phyloP scores from a whole-genome alignment of 2,329 filamentous ascomycete genomes.

The Blastomyces silverae region DNA sequence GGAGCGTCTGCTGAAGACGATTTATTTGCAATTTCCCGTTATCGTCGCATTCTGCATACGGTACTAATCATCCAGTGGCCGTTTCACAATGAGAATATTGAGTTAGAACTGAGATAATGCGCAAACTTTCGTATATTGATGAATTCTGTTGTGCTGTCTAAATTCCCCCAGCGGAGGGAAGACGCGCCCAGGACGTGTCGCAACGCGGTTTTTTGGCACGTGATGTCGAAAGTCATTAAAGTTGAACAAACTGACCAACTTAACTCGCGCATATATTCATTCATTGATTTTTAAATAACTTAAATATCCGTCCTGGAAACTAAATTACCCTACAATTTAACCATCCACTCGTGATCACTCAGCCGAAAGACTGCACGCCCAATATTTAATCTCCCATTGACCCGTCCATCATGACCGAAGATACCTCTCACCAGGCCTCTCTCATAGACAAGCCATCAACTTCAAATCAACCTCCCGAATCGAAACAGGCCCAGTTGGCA shows the following conservation, averaged over 20 bases:
- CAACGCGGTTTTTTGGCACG: conserved; percentile 2
- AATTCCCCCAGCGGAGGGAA: neutral
- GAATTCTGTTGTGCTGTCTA: neutral
- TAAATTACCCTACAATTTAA: neutral
- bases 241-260: neutral
- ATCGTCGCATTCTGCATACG: conserved; percentile 3
- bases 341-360: neutral
- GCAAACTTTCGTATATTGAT: neutral
- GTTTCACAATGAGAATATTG: neutral
- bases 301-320: neutral
- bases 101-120: neutral
- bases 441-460: neutral
- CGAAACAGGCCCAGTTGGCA: conserved; percentile 58
- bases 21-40: neutral
- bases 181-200: neutral
- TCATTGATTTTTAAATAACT: neutral
- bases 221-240: neutral
- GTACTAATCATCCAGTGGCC: neutral
- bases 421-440: no score
- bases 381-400: neutral
- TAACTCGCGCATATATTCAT: neutral
- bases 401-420: conserved; percentile 5
- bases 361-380: neutral
- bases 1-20: neutral
- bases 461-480: conserved; percentile 16